Base-by-base conservation (phyloP, 106 monocot species). In the Ottelia alismoides region DNA sequence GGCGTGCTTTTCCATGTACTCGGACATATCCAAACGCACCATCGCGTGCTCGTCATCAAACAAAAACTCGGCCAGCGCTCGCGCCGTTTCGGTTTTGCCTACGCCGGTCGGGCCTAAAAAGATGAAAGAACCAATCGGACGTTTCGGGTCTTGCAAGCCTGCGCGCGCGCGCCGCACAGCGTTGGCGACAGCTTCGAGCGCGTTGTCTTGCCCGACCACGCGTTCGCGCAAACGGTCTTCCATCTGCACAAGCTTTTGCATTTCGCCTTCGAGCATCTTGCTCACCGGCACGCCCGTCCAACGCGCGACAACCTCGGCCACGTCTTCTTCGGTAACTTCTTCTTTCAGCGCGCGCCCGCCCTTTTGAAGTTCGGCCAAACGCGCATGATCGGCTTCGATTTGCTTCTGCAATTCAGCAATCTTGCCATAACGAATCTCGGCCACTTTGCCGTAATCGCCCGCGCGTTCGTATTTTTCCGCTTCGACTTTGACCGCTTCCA, bases 1-100 rank as follows among this genome's bases (percentile, higher is more conserved):
- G 0, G 87, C 82, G 30, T 88, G 82, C 60, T 82, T 82, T 70
- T 83, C 78, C 87, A 88, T 88, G 53, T 88, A 88, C 51, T 88
- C 87, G 0, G 82, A 82, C 87, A 88, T 88, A 51, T 88, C 87
- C 1, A 88, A 76, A 12, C 77, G 68, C 24, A 88, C 51, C 0
- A 87, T 50, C 7, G 82, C 65, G n/a, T 75, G 78, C 47, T 87
- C 82, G 35, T 78, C 82, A 57, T 87, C 87, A 35, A 87, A 82
- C 0, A 83, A 57, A 25, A 78, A 78, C 61, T 88, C 87, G 0
- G 87, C 87, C 1, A 88, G 76, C 2, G 87, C 87, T 51, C 82
- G 82, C 0, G 87, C 87, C 14, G 82, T 75, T 73, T 88, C 87
- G 0, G 87, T 88, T 45, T 88, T 88, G 27, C 87, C 87, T 2